Conservation (phyloP, 1,139 yeast species). For the Protomyces arabidopsidicola region DNA sequence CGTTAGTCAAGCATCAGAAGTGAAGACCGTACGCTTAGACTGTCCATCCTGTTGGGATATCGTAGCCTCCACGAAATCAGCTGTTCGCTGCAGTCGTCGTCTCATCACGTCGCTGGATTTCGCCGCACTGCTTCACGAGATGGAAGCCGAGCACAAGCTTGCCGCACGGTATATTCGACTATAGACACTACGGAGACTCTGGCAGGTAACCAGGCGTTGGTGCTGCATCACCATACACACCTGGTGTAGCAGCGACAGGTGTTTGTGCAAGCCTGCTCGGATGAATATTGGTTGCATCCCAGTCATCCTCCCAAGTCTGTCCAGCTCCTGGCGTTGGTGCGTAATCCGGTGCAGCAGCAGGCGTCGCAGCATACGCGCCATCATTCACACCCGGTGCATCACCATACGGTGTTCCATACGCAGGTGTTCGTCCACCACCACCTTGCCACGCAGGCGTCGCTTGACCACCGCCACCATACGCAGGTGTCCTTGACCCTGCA, state of each 20-base stretch:
- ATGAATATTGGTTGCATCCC: slow-evolving; percentile 1
- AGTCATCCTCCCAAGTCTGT: slow-evolving; percentile 15
- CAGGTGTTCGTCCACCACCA: slow-evolving; percentile 4
- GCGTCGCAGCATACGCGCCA: neutral
- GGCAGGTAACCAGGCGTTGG: neutral
- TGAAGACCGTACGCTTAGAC: neutral
- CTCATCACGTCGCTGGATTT: no score
- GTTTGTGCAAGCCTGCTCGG: neutral
- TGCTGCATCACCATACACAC: neutral
- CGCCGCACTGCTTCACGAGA: no score
- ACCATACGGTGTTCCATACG: neutral
- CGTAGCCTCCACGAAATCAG: neutral
- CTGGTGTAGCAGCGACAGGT: neutral
- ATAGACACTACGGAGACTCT: neutral
- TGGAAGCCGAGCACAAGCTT: neutral
- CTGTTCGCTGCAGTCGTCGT: no score
- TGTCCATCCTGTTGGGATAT: neutral
- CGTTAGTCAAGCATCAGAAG: neutral
- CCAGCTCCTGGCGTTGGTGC: slow-evolving; percentile 3
- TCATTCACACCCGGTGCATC: neutral
- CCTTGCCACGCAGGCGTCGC: slow-evolving; percentile 18
- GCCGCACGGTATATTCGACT: neutral
- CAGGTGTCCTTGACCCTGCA: slow-evolving; percentile 36
- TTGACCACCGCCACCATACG: slow-evolving; percentile 34
- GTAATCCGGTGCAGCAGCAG: slow-evolving; percentile 2